A percentile compares a stretch with the other conserved stretches of the same genome.
These are phyloP conservation scores for Botrytis tulipae DNA, from an alignment of 2,329 filamentous ascomycete species.

Conservation along the genomic window DNA sequence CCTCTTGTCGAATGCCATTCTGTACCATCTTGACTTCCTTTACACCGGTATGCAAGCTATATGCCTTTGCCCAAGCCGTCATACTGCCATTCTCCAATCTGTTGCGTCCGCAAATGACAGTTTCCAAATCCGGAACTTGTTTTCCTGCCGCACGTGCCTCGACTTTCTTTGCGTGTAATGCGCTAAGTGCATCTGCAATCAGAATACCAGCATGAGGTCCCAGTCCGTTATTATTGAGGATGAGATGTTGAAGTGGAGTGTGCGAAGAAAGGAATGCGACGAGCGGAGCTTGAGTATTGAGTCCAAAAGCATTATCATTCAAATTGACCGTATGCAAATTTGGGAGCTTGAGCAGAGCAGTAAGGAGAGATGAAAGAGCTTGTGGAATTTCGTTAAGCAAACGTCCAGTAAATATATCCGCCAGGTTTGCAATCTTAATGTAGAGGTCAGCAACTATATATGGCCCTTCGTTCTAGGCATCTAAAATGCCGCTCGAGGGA, in stretches of 20 bases:
- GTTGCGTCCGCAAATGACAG: conserved; percentile 96
- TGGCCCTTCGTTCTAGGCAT: not conserved
- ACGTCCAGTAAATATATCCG: conserved; percentile 96
- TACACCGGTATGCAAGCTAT: conserved; percentile 77
- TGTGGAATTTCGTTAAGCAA: conserved; percentile 91
- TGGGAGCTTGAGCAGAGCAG: conserved; percentile 79
- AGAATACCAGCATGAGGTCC: conserved; percentile 87
- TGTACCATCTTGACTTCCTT: conserved; percentile 95
- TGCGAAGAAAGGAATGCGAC: conserved; percentile 88
- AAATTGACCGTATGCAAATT: conserved; percentile 90
- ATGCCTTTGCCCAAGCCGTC: conserved; percentile 89
- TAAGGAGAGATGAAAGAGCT: conserved; percentile 81
- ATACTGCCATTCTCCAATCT: conserved; percentile 94
- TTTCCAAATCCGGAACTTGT: conserved; percentile 81
- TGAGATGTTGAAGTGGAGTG: conserved; percentile 86
- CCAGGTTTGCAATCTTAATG: conserved; percentile 75
- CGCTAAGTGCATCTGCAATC: conserved; percentile 81
- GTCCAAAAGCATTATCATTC: conserved; percentile 96
- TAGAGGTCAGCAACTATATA: conserved; percentile 21
- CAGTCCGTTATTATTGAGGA: conserved; percentile 97
- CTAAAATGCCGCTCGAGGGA: not conserved
- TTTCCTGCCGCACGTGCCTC: conserved; percentile 69
- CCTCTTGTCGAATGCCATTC: conserved; percentile 94
- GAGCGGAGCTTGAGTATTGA: conserved; percentile 90
- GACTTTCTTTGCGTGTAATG: conserved; percentile 81